A percentile compares a stretch with the other conserved stretches of the same genome.
Conservation (phyloP, 129 eudicot species). For the Calendula officinalis region DNA sequence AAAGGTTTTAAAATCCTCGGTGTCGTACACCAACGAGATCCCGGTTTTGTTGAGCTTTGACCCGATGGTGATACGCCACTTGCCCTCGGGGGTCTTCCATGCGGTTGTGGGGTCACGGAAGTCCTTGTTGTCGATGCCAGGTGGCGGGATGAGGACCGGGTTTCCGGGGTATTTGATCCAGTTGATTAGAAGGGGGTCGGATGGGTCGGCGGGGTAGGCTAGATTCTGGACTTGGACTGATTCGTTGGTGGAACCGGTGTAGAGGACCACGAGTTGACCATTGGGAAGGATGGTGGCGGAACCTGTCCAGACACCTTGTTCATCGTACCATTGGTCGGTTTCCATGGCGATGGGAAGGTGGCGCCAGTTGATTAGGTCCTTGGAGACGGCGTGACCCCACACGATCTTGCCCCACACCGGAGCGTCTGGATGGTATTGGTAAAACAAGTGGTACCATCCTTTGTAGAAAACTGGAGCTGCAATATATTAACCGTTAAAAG, state of each 20-base stretch:
- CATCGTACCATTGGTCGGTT: conserved; percentile 76
- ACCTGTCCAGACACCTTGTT: conserved; percentile 87
- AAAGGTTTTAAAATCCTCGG: conserved; percentile 52
- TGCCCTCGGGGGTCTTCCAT: conserved; percentile 66
- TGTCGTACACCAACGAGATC: conserved; percentile 66
- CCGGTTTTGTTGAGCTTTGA: conserved; percentile 70
- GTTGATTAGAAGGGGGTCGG: conserved; percentile 56
- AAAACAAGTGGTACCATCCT: conserved; percentile 87
- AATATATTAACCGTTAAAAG: conserved; percentile 18
- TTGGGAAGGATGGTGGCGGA: conserved; percentile 81
- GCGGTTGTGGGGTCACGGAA: conserved; percentile 93
- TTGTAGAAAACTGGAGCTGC: conserved; percentile 78
- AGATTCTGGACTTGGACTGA: conserved; percentile 79
- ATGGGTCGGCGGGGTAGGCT: conserved; percentile 70
- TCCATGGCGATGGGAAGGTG: conserved; percentile 82
- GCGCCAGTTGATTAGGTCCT: conserved; percentile 71
- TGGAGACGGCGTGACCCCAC: conserved; percentile 88
- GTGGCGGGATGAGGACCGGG: conserved; percentile 80
- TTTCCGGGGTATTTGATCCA: conserved; percentile 76
- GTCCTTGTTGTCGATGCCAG: conserved; percentile 52
- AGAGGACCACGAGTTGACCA: conserved; percentile 63
- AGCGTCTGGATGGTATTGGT: conserved; percentile 80
- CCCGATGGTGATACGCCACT: conserved; percentile 75
- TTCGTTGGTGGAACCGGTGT: conserved; percentile 76
- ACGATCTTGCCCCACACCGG: conserved; percentile 86